These are phyloP conservation scores for Scleroderma citrinum DNA, from an alignment of 768 basidiomycete genomes.

Conservation along the genomic window DNA sequence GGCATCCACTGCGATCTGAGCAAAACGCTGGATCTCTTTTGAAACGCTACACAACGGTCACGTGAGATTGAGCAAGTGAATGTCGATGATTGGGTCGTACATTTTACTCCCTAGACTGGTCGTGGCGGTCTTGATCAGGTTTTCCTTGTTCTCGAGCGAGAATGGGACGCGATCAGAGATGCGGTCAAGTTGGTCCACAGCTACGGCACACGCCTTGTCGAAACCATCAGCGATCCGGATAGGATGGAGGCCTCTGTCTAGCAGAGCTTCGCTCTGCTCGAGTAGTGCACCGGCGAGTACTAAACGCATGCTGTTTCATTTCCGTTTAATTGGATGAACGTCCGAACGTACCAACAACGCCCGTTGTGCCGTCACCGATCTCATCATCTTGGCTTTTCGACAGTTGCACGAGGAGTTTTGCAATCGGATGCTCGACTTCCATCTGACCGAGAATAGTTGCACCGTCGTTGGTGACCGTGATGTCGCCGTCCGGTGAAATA, in stretches of 20 bases:
- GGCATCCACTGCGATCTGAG: conserved; percentile 96
- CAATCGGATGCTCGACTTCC: conserved; percentile 99
- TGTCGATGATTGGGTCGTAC: conserved; percentile 40
- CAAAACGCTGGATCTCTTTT: conserved; percentile 92
- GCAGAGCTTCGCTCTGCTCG: conserved; percentile 89
- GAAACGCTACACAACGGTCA: conserved; percentile 65
- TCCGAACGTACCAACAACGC: conserved; percentile 83
- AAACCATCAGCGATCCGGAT: conserved; percentile 99
- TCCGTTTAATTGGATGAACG: conserved; percentile 2
- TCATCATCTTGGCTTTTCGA: conserved; percentile 99
- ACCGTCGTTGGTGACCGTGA: conserved; percentile 98
- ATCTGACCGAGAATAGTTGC: conserved; percentile 98
- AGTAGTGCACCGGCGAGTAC: conserved; percentile 97
- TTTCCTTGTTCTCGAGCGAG: conserved; percentile 73
- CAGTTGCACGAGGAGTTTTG: conserved; percentile 92
- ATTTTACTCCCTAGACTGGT: conserved; percentile 98
- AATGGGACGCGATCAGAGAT: conserved; percentile 90
- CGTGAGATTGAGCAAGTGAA: conserved; percentile 2
- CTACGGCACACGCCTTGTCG: conserved; percentile 88
- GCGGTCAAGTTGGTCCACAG: conserved; percentile 82
- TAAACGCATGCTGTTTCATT: conserved; percentile 22
- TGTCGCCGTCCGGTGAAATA: conserved; percentile 95
- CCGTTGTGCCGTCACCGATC: conserved; percentile 98
- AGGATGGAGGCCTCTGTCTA: conserved; percentile 99
- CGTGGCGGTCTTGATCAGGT: conserved; percentile 91